Percentiles rank a stretch among this genome's conserved stretches.
phyloP scores from a whole-genome alignment of 768 basidiomycete species.

The Lentinula edodes region DNA sequence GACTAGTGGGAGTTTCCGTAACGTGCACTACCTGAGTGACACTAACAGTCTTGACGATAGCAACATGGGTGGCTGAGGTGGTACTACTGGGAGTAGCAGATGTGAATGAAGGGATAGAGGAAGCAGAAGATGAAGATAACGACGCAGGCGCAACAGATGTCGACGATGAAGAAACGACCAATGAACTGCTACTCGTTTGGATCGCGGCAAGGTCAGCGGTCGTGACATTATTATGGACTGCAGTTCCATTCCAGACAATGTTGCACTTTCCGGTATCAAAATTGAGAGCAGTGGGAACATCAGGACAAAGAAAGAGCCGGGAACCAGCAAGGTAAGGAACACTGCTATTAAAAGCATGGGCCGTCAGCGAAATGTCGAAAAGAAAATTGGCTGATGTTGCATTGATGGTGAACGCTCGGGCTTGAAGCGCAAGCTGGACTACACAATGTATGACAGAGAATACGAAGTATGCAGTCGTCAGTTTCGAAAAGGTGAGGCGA shows the following conservation, averaged over 20 bases:
- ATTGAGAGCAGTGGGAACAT: conserved; percentile 37
- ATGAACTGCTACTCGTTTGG: background rate
- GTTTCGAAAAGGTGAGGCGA: conserved; percentile 61
- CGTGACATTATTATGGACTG: conserved; percentile 12
- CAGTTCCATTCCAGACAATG: conserved; percentile 50
- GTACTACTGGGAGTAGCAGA: conserved; percentile 7
- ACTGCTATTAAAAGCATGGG: conserved; percentile 39
- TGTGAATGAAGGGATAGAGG: conserved; percentile 1
- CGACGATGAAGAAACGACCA: background rate
- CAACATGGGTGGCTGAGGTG: conserved; percentile 4
- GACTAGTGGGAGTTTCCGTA: background rate
- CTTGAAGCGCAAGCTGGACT: conserved; percentile 66
- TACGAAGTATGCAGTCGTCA: conserved; percentile 59
- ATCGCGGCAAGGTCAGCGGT: background rate
- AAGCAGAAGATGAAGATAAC: background rate
- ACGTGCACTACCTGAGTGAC: conserved; percentile 8
- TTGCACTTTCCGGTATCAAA: conserved; percentile 33
- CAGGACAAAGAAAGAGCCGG: conserved; percentile 54
- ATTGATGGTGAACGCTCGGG: conserved; percentile 61
- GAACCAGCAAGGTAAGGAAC: conserved; percentile 45
- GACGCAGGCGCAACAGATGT: background rate
- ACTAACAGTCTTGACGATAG: conserved; percentile 11
- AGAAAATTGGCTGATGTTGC: conserved; percentile 50
- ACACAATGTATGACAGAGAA: conserved; percentile 64
- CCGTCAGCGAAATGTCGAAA: conserved; percentile 41